Evolutionary conservation across 768 basidiomycete species (phyloP), one percentile per base, ranked within the genome.

Genomic region (Tremella mesenterica): DNA sequence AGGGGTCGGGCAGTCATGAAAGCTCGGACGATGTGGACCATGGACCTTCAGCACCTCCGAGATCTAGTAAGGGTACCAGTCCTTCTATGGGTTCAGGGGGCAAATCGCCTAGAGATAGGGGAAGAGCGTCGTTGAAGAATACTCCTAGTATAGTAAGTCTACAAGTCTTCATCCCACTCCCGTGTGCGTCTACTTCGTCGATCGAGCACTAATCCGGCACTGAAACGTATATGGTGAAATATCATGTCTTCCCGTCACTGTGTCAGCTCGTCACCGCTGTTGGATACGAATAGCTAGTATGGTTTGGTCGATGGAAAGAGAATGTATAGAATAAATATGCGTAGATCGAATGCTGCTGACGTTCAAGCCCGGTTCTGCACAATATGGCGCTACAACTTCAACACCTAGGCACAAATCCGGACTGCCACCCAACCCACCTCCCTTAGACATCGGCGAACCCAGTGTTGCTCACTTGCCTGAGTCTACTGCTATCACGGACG

Each of bases 1-100:
- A 76, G 46, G 78, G 82, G 79, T 80, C 36, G 8, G 76, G 86
- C 31, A 85, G 85, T 61, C 84, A 83, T 58, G 82, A 83, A 1
- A 85, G 87, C 4, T 86, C 88, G 26, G 74, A 67, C 9, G 85
- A 83, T 29, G 56, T 56, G 72, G 48, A 70, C 61, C 53, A 67
- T 60, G 68, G 65, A 33, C 68, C 68, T n/a, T 60, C 58, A 21
- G 63, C 63, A 1, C 53, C 61, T 9, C 59, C 63, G 0, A 41
- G 14, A n/a, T n/a, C n/a, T n/a, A n/a, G n/a, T n/a, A 41, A 5
- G 38, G 14, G 14, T 23, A 23, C 23, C 38, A 16, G n/a, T n/a
- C n/a, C n/a, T n/a, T 23, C 38, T 5, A 41, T 41, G 38, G 14
- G n/a, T 41, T 5, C 38, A 41, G 38, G n/a, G 4, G 38, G n/a